Evolutionary conservation across 129 eudicot species (phyloP), one percentile per base, ranked within the genome.

Genomic region (Centrapalus pauciflorus): DNA sequence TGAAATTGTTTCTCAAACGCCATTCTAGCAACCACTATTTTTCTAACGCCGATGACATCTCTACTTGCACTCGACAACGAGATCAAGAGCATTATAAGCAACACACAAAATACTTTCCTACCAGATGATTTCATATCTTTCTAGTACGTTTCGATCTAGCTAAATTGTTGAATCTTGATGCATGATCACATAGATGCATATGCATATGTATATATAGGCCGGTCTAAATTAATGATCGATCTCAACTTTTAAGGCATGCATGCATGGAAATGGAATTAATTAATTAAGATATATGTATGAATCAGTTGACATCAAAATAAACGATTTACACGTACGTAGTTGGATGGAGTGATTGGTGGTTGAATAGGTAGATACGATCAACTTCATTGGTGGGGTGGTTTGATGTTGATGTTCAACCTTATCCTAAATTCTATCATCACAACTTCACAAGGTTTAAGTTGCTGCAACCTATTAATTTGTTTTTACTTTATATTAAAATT

Each of bases 291-390:
- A 33, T 19, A 30, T 13, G 60, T n/a, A 65, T 30, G 51, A 74
- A 56, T 55, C 73, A 43, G 25, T 14, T 65, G 67, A 55, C 79
- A 65, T 56, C 73, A 55, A 41, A 52, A 41, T 30, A 55, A 29
- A 16, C 67, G 8, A 64, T 74, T 74, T 74, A 74, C 79, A 74
- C 79, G 79, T 74, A 74, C 79, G 79, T 74, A 56, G 61, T 74
- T 66, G 55, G 41, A 29, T 56, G 13, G 0, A 74, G 67, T 5
- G 72, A 64, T 65, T 74, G 78, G 78, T 28, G 51, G 30, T 64
- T 54, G 38, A 65, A 33, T 55, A 28, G 64, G 29, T 55, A 61
- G 78, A 56, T 55, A 73, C 54, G 78, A 65, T 55, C 58, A 20
- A 62, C 26, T 38, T 73, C 71, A 62, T 64, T 73, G 71, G 66